Conservation (phyloP, 2,329 filamentous ascomycete genomes). For the Balansia obtecta region DNA sequence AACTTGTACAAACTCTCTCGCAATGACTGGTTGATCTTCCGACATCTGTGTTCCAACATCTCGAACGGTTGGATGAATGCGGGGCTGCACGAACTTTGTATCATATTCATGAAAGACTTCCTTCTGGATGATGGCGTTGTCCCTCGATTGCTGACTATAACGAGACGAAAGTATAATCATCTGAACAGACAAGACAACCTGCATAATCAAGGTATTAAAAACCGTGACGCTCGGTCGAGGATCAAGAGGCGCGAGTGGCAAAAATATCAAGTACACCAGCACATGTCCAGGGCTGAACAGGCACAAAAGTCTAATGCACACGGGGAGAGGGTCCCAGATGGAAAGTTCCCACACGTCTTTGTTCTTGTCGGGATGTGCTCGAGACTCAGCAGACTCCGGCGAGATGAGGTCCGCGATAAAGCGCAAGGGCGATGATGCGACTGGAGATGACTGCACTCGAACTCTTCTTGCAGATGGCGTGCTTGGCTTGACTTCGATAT, state of each 20-base stretch:
- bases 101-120: constrained; percentile 95
- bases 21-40: constrained; percentile 28
- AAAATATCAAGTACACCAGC: constrained; percentile 77
- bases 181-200: constrained; percentile 63
- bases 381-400: constrained; percentile 60
- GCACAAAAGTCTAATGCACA: constrained; percentile 72
- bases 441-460: constrained; percentile 72
- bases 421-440: constrained; percentile 64
- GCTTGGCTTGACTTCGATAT: constrained; percentile 60
- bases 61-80: constrained; percentile 66
- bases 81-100: constrained; percentile 85
- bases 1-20: constrained; percentile 30
- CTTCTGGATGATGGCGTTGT: constrained; percentile 71
- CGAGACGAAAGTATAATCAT: constrained; percentile 59
- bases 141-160: constrained; percentile 77
- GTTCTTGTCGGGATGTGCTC: constrained; percentile 69
- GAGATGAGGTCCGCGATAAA: constrained; percentile 58
- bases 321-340: constrained; percentile 84
- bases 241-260: constrained; percentile 66
- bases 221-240: constrained; percentile 76
- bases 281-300: constrained; percentile 89
- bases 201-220: constrained; percentile 67
- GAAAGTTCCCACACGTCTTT: constrained; percentile 91
- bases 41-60: constrained; percentile 72
- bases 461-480: constrained; percentile 86